A percentile compares a stretch with the other conserved stretches of the same genome.
These are phyloP conservation scores for Dispira parvispora DNA, from an alignment of 192 early-diverging fungal species.

Conservation along the genomic window DNA sequence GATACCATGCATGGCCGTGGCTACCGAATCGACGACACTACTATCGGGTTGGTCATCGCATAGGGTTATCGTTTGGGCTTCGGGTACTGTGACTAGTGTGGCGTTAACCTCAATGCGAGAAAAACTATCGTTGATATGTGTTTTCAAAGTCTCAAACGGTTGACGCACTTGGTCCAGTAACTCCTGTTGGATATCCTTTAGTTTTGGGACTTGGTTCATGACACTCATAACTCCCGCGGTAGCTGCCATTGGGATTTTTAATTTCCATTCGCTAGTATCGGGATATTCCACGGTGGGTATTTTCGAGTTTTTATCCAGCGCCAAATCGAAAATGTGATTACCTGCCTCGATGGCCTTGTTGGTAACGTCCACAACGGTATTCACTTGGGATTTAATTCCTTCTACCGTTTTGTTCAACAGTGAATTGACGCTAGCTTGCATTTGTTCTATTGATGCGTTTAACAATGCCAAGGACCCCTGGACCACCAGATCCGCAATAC, in stretches of 20 bases:
- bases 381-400: neutral
- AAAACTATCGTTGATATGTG: neutral
- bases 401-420: neutral
- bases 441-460: neutral
- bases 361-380: neutral
- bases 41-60: neutral
- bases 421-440: neutral
- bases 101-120: neutral
- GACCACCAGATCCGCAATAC: constrained; percentile 9
- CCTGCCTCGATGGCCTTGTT: neutral
- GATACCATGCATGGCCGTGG: neutral
- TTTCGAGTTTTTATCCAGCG: neutral
- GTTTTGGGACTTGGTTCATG: constrained; percentile 4
- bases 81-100: neutral
- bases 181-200: neutral
- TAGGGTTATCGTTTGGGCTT: neutral
- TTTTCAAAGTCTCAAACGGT: constrained; percentile 8
- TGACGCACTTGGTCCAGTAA: constrained; percentile 1
- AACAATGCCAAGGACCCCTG: neutral
- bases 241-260: neutral
- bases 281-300: constrained; percentile 2
- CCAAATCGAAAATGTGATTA: neutral
- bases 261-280: neutral
- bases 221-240: neutral
- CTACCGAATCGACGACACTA: neutral